Percentiles rank a stretch among this genome's conserved stretches.
Conservation (phyloP, 345 rosid species). For the Firmiana major region DNA sequence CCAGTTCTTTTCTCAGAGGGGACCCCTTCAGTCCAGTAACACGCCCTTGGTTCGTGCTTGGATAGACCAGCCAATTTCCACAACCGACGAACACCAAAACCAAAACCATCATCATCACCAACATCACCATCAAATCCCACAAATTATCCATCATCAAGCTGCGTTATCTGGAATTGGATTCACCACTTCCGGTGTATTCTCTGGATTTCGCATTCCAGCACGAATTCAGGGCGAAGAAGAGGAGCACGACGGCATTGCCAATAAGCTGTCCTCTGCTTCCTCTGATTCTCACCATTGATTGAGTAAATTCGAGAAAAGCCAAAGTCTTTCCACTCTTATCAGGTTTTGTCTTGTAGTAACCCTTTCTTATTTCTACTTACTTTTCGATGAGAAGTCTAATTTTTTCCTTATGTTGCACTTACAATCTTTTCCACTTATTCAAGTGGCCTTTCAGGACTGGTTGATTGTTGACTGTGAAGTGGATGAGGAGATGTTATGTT, state of each 20-base stretch:
- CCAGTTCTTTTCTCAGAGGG: conserved; percentile 79
- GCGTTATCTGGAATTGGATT: conserved; percentile 49
- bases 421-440: not conserved
- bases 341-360: conserved; percentile 30
- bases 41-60: conserved; percentile 78
- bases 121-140: conserved; percentile 35
- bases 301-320: conserved; percentile 10
- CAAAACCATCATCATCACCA: conserved; percentile 26
- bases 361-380: conserved; percentile 1
- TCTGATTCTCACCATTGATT: conserved; percentile 79
- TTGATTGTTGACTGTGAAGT: conserved; percentile 12
- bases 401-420: not conserved
- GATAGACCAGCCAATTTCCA: conserved; percentile 49
- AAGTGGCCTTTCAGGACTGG: conserved; percentile 20
- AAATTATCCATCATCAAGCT: conserved; percentile 41
- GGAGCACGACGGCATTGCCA: conserved; percentile 70
- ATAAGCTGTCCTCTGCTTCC: conserved; percentile 79
- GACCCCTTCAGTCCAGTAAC: conserved; percentile 99
- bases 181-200: conserved; percentile 53
- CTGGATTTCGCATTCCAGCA: conserved; percentile 81
- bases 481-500: conserved; percentile 12
- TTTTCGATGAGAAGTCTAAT: not conserved
- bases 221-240: conserved; percentile 86
- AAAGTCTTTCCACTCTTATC: conserved; percentile 32
- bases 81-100: conserved; percentile 43